Conservation (phyloP, 2,329 filamentous ascomycete species). For the Cytospora piceae region DNA sequence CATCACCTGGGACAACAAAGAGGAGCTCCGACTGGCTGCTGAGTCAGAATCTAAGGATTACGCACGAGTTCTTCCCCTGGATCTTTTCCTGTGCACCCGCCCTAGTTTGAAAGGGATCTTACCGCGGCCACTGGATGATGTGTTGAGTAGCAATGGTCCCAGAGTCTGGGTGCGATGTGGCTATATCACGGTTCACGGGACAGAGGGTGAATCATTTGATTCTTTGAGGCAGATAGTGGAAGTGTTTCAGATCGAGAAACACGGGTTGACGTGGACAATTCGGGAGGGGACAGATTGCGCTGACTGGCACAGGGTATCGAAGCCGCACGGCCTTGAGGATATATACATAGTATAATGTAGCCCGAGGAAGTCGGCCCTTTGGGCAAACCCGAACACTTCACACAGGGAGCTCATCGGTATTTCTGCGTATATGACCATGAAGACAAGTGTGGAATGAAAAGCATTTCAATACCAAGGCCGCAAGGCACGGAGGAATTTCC, state of each 20-base stretch:
- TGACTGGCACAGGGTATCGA: background rate
- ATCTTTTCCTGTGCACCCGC: background rate
- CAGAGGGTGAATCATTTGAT: too few relatives aligned
- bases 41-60: background rate
- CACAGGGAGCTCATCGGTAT: too few relatives aligned
- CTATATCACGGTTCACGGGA: too few relatives aligned
- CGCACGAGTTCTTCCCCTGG: background rate
- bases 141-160: background rate
- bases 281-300: too few relatives aligned
- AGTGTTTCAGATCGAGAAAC: background rate
- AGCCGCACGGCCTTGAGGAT: background rate
- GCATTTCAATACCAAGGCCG: too few relatives aligned
- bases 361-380: too few relatives aligned
- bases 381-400: too few relatives aligned
- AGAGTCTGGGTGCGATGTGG: background rate
- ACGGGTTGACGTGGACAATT: background rate
- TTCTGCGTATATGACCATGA: too few relatives aligned
- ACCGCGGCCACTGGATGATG: background rate
- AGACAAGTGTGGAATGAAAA: too few relatives aligned
- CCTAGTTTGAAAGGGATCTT: background rate
- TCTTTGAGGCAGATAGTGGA: background rate
- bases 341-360: background rate
- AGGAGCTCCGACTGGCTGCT: background rate
- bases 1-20: background rate
- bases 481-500: too few relatives aligned